Percentiles rank a stretch among this genome's conserved stretches.
Conservation (phyloP, 2,329 filamentous ascomycete genomes). For the Pseudogymnoascus sp. region DNA sequence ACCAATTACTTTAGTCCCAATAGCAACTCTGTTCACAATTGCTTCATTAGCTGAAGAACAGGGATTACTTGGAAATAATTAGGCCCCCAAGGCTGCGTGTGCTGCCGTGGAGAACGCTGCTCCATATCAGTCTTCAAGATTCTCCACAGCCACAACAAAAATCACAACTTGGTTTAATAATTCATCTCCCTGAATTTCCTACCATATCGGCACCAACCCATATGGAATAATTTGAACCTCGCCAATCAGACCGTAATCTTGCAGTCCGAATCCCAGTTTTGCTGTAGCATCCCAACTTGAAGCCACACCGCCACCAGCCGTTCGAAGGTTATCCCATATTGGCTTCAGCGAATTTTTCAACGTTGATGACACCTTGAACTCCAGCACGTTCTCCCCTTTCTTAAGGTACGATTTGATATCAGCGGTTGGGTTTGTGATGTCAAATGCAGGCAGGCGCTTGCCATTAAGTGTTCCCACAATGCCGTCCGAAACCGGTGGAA, state of each 20-base stretch:
- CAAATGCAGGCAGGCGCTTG: neutral
- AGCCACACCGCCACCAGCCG: neutral
- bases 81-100: too few relatives aligned
- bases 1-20: too few relatives aligned
- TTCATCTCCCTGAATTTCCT: neutral
- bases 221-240: neutral
- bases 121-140: too few relatives aligned
- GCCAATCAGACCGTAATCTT: neutral
- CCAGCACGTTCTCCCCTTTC: neutral
- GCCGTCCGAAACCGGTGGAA: neutral
- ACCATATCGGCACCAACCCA: neutral
- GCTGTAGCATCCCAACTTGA: neutral
- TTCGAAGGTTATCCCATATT: neutral
- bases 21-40: too few relatives aligned
- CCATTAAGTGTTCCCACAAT: neutral
- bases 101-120: too few relatives aligned
- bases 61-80: too few relatives aligned
- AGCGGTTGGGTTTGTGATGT: neutral
- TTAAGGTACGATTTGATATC: neutral
- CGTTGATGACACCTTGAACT: neutral
- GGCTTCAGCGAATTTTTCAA: neutral
- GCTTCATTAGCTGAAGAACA: too few relatives aligned
- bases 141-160: too few relatives aligned
- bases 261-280: neutral
- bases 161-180: neutral